Evolutionary conservation across 2,329 filamentous ascomycete species (phyloP).

Genomic region (Fusarium pininemorale): DNA sequence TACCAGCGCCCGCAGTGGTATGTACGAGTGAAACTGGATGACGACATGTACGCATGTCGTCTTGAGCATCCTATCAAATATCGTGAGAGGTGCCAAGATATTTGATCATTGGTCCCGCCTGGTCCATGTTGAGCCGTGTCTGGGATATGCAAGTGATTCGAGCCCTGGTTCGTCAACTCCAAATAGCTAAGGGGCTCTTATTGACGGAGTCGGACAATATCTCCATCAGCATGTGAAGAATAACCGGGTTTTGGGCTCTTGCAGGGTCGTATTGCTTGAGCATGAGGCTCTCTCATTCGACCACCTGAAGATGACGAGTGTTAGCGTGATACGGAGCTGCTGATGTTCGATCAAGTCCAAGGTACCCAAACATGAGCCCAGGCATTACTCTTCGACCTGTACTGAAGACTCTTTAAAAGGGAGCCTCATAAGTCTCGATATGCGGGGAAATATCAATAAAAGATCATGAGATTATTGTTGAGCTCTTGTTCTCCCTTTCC

Average conservation of each 20-base stretch:
- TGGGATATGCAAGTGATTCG: neutral
- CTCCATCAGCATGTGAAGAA: slow-evolving; percentile 15
- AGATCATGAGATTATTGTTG: neutral
- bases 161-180: slow-evolving; percentile 1
- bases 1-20: slow-evolving; percentile 8
- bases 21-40: slow-evolving; percentile 12
- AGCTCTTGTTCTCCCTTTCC: neutral
- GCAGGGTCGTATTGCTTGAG: slow-evolving; percentile 1
- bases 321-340: slow-evolving; percentile 6
- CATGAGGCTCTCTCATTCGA: slow-evolving; percentile 4
- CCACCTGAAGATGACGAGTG: slow-evolving; percentile 1
- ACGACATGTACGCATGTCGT: slow-evolving; percentile 21
- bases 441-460: slow-evolving; percentile 10
- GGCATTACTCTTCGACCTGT: neutral
- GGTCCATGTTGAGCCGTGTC: slow-evolving; percentile 2
- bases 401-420: neutral
- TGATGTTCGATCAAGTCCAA: neutral
- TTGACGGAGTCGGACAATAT: neutral
- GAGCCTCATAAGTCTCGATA: neutral
- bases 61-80: slow-evolving; percentile 13
- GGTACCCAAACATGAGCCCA: neutral
- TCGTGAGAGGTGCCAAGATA: neutral
- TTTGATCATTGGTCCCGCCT: slow-evolving; percentile 3
- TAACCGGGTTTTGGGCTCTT: slow-evolving; percentile 9
- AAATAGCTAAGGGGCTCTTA: slow-evolving; percentile 1